A percentile compares a stretch with the other conserved stretches of the same genome.
Conservation (phyloP, 257 asterid species). For the Avicennia marina region DNA sequence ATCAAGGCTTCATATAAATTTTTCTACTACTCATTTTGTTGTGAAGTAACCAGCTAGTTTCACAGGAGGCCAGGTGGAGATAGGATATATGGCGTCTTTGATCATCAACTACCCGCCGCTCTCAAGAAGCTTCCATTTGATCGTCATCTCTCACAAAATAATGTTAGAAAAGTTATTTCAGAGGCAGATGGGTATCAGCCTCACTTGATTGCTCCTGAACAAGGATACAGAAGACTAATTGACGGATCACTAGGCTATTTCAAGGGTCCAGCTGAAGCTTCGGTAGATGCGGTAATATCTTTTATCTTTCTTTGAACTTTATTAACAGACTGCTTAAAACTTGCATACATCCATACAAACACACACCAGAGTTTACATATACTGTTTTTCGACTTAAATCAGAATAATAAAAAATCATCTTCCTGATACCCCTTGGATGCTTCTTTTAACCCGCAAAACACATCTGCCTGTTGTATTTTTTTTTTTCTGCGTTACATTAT, state of each 20-base stretch:
- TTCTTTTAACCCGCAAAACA: neutral
- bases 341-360: neutral
- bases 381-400: neutral
- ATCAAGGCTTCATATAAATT: neutral
- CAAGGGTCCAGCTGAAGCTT: constrained; percentile 99
- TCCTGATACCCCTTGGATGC: no score
- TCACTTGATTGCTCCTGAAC: constrained; percentile 97
- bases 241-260: constrained; percentile 95
- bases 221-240: constrained; percentile 92
- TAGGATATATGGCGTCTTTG: constrained; percentile 87
- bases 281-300: constrained; percentile 82
- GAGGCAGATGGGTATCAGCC: constrained; percentile 99
- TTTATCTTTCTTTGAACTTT: constrained; percentile 9
- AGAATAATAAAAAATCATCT: neutral
- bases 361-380: neutral
- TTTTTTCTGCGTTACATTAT: neutral
- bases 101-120: constrained; percentile 92
- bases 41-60: neutral
- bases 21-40: neutral
- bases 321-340: constrained; percentile 1
- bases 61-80: constrained; percentile 65
- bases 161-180: constrained; percentile 76
- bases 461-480: neutral
- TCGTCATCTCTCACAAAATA: constrained; percentile 86
- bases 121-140: constrained; percentile 94